Evolutionary conservation across 345 rosid species (phyloP).

Genomic region (Brassica incana): DNA sequence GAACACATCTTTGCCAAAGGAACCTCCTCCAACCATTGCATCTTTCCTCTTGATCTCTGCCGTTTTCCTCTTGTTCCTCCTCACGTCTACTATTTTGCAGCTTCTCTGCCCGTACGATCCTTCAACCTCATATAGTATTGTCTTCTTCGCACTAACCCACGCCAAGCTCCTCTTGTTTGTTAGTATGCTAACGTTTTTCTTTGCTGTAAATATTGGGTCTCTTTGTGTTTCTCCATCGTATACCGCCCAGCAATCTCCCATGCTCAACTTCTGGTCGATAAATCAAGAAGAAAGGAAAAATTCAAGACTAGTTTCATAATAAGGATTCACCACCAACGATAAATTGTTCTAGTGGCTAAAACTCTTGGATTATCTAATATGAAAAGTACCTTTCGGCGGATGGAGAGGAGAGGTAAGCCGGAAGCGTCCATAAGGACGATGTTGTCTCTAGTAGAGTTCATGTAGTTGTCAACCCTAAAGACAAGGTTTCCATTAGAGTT

Average conservation of each 20-base stretch:
- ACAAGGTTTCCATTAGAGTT: conserved; percentile 75
- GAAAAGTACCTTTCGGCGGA: conserved; percentile 81
- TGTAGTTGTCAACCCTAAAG: conserved; percentile 88
- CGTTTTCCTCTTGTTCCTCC: conserved; percentile 39
- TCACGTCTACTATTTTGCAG: conserved; percentile 65
- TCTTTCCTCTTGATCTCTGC: conserved; percentile 74
- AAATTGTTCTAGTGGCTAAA: no score
- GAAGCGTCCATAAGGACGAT: conserved; percentile 89
- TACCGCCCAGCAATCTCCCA: conserved; percentile 77
- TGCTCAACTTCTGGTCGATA: conserved; percentile 58
- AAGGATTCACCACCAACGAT: no score
- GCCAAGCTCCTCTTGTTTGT: conserved; percentile 56
- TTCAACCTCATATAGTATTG: conserved; percentile 61
- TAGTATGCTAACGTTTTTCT: conserved; percentile 54
- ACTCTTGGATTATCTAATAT: no score
- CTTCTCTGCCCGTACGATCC: conserved; percentile 72
- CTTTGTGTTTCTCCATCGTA: conserved; percentile 71
- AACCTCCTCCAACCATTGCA: conserved; percentile 62
- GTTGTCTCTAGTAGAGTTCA: conserved; percentile 53
- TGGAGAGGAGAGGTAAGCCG: conserved; percentile 86
- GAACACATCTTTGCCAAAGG: conserved; percentile 74
- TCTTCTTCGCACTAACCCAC: conserved; percentile 40
- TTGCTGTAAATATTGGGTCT: conserved; percentile 56
- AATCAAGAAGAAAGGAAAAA: not conserved
- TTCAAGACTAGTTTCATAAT: not conserved